These are phyloP conservation scores for Chlorella variabilis DNA, from an alignment of 163 green algal species.

Conservation along the genomic window DNA sequence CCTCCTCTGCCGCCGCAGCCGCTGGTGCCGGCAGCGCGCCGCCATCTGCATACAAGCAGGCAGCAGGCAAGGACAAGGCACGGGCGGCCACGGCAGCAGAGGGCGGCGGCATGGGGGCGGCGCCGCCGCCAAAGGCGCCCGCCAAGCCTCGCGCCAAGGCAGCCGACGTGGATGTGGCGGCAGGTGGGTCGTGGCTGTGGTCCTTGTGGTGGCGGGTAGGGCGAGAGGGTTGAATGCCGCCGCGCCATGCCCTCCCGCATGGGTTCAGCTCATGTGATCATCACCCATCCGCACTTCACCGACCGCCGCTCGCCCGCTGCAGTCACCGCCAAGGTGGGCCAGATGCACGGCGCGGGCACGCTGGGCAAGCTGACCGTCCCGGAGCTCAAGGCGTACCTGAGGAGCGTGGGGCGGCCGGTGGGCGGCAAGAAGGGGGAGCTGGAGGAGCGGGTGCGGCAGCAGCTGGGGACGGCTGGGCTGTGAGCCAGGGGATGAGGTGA, in stretches of 20 bases:
- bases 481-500: too few species aligned
- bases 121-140: slow-evolving; percentile 6
- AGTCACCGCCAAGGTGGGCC: slow-evolving; percentile 55
- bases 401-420: slow-evolving; percentile 60
- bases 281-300: too few species aligned
- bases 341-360: slow-evolving; percentile 33
- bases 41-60: background rate
- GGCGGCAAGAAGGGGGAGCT: slow-evolving; percentile 78
- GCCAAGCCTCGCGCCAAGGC: slow-evolving; percentile 54
- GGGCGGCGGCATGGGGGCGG: background rate
- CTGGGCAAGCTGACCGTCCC: slow-evolving; percentile 65
- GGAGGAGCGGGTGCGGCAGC: slow-evolving; percentile 50
- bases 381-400: slow-evolving; percentile 72
- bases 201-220: too few species aligned
- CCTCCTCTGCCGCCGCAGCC: background rate
- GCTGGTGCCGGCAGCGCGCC: background rate
- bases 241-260: too few species aligned
- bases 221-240: background rate
- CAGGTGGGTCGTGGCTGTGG: background rate
- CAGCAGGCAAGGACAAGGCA: slow-evolving; percentile 10
- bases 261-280: too few species aligned
- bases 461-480: background rate
- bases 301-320: slow-evolving; percentile 35
- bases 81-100: background rate
- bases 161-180: slow-evolving; percentile 59